phyloP scores from a whole-genome alignment of 345 rosid genomes.

The Salix dunnii region DNA sequence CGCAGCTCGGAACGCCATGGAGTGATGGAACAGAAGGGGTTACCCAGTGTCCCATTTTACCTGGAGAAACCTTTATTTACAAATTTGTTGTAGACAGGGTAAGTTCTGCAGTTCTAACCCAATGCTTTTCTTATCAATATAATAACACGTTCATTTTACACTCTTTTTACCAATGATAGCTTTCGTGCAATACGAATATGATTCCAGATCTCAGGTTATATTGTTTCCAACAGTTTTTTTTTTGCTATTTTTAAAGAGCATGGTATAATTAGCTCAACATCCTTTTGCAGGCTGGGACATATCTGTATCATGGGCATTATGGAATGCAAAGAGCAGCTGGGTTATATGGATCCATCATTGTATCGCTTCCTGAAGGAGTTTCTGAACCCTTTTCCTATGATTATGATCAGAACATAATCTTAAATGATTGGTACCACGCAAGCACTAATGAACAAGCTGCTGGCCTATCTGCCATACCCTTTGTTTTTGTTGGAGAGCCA shows the following conservation, averaged over 20 bases:
- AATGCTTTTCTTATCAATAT: conserved; percentile 7
- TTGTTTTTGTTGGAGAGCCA: conserved; percentile 78
- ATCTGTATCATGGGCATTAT: conserved; percentile 71
- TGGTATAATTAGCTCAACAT: no score
- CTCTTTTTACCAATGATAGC: no score
- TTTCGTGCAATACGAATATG: no score
- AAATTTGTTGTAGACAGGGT: conserved; percentile 66
- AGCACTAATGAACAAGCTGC: conserved; percentile 55
- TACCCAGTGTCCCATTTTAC: conserved; percentile 59
- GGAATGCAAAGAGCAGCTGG: conserved; percentile 80
- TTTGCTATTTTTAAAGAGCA: no score
- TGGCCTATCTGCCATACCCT: conserved; percentile 52
- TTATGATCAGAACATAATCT: conserved; percentile 56
- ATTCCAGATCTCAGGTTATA: no score
- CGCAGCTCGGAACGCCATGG: conserved; percentile 59
- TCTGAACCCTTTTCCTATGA: conserved; percentile 62
- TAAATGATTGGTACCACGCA: conserved; percentile 73
- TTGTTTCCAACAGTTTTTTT: no score
- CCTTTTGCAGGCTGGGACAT: conserved; percentile 60
- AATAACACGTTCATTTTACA: no score
- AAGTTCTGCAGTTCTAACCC: not conserved
- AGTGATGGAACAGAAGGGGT: conserved; percentile 57
- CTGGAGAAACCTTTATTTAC: conserved; percentile 52
- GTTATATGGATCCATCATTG: conserved; percentile 59
- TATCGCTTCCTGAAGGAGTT: conserved; percentile 37